Base-by-base conservation (phyloP, 2,329 filamentous ascomycete genomes). In the Alternaria gaisen region DNA sequence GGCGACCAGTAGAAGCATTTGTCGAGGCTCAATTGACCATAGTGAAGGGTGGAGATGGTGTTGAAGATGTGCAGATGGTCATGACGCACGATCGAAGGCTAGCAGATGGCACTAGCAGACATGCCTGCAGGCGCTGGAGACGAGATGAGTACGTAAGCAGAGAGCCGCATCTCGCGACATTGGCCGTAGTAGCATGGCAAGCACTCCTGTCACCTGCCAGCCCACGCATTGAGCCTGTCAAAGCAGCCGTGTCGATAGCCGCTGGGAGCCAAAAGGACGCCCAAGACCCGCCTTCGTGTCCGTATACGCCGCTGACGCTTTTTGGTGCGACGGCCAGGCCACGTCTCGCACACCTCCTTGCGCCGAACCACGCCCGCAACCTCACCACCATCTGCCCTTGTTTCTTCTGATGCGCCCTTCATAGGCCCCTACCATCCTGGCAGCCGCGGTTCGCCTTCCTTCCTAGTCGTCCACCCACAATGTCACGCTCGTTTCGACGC, bases 401-500 rank as follows among this genome's bases (percentile, higher is more conserved):
- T 58, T 59, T 28, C 63, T 69, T 73, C 73, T 76, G 69, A 79
- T 79, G 76, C 75, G 44, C 69, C 64, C 42, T 56, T 52, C 58
- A 66, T 79, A 78, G 73, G 69, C 61, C 16, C 36, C 50, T 52
- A 53, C 57, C 38, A 62, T 53, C 62, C 66, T 69, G 72, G 75
- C 75, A 73, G 63, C 74, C 56, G 61, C 68, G 65, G 70, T 74
- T 70, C 71, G 72, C 72, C 69, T 66, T 54, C 58, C 60, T 53
- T 63, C 52, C 56, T 55, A 38, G 44, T 44, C 48, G 44, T 53
- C 41, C 63, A 50, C 54, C 61, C 65, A 60, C 61, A 76, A 87
- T 88, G 86, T 85, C 84, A 75, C 91, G 92, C 81, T 83, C 85
- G 65, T 86, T 94, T 76, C 92, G 92, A 82, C 91, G 91, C 82